A percentile compares a stretch with the other conserved stretches of the same genome.
phyloP scores from a whole-genome alignment of 106 monocot genomes.

The Cymbidium sinense region DNA sequence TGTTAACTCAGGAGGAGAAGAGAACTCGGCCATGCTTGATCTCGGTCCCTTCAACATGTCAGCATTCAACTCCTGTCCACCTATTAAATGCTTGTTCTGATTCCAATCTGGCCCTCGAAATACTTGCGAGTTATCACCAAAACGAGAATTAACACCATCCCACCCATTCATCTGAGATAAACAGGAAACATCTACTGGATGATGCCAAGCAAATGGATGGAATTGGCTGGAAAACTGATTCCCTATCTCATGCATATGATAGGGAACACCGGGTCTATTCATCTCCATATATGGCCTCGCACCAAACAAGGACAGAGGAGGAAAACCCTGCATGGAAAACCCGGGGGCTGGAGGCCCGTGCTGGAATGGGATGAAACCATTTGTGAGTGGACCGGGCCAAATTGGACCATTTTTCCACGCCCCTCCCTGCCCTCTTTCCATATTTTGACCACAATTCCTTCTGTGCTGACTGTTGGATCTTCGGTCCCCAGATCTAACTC shows the following conservation, averaged over 20 bases:
- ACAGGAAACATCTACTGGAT: slow-evolving; percentile 37
- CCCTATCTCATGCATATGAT: slow-evolving; percentile 44
- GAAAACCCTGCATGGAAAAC: slow-evolving; percentile 56
- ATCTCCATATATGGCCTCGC: slow-evolving; percentile 54
- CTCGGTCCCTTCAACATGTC: slow-evolving; percentile 43
- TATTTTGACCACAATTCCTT: slow-evolving; percentile 17
- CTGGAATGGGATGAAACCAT: slow-evolving; percentile 73
- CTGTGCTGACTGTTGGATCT: slow-evolving; percentile 36
- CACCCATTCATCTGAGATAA: slow-evolving; percentile 52
- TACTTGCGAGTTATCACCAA: slow-evolving; percentile 40
- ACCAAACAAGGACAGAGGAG: slow-evolving; percentile 57
- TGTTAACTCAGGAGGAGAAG: slow-evolving; percentile 18
- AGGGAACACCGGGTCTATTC: slow-evolving; percentile 43
- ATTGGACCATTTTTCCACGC: slow-evolving; percentile 46
- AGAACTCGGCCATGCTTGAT: slow-evolving; percentile 15
- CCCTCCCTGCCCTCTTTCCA: slow-evolving; percentile 42
- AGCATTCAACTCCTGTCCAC: slow-evolving; percentile 1
- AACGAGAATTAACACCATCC: slow-evolving; percentile 42
- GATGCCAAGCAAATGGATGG: slow-evolving; percentile 62
- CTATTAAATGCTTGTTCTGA: slow-evolving; percentile 31
- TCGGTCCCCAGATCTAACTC: slow-evolving; percentile 29
- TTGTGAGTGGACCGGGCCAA: slow-evolving; percentile 56
- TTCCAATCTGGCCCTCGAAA: slow-evolving; percentile 61
- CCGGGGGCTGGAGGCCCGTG: slow-evolving; percentile 44
- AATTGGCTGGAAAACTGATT: slow-evolving; percentile 52